Conservation (phyloP, 2,329 filamentous ascomycete species). For the Malbranchea zuffiana region DNA sequence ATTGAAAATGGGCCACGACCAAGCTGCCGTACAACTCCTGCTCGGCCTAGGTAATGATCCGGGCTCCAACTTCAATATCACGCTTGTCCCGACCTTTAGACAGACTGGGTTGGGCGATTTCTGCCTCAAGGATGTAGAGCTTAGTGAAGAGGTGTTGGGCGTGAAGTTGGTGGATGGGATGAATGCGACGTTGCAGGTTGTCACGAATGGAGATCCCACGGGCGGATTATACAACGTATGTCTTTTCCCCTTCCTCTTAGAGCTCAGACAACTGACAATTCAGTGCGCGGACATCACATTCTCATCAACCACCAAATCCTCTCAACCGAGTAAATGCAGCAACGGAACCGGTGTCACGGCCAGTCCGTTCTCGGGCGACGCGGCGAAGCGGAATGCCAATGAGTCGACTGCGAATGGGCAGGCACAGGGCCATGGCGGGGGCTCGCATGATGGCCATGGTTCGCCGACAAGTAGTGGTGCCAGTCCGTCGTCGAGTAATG, state of each 20-base stretch:
- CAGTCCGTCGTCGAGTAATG: constrained; percentile 20
- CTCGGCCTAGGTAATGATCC: constrained; percentile 43
- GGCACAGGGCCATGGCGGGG: constrained; percentile 18
- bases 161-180: constrained; percentile 48
- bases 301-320: constrained; percentile 40
- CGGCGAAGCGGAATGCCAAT: constrained; percentile 36
- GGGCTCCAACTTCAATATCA: constrained; percentile 56
- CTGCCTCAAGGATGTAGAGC: constrained; percentile 50
- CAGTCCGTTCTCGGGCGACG: constrained; percentile 30
- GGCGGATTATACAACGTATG: constrained; percentile 57
- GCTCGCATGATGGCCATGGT: constrained; percentile 1
- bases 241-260: not conserved
- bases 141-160: constrained; percentile 23
- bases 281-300: constrained; percentile 67
- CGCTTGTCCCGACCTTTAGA: constrained; percentile 51
- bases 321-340: constrained; percentile 42
- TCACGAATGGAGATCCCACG: constrained; percentile 49
- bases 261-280: not conserved
- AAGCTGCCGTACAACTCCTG: constrained; percentile 43
- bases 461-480: constrained; percentile 6
- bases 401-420: constrained; percentile 28
- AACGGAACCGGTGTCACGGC: constrained; percentile 48
- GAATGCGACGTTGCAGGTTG: constrained; percentile 57
- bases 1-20: constrained; percentile 42
- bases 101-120: constrained; percentile 52